Base-by-base conservation (phyloP, 164 flowering plant genomes). In the Akebia trifoliata region DNA sequence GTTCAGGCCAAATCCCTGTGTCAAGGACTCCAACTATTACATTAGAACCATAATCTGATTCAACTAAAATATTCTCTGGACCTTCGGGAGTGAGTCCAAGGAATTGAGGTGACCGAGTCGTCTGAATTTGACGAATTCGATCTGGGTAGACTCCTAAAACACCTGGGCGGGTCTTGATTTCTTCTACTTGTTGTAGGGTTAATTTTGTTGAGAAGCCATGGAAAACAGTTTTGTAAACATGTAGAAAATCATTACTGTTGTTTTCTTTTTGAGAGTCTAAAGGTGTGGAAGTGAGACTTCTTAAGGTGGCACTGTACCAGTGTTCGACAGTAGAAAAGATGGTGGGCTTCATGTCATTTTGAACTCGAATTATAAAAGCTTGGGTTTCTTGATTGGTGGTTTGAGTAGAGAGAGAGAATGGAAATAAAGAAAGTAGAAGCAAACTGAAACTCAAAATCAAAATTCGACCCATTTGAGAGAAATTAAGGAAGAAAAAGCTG, bases 1-100 rank as follows among this genome's bases (percentile, higher is more conserved):
- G 28, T 42, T 80, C 84, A 0, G 89, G 89, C 72, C 76, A 76
- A 17, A 83, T 76, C 0, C 89, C 86, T 8, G 85, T 69, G 49
- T 83, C 88, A 8, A 83, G 48, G 0, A 83, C 46, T 6, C 83
- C 88, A 42, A 83, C 72, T 1, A 81, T 47, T 20, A 76, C 70
- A 31, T 78, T 51, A 0, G 84, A 68, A 2, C 87, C 87, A 4
- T 59, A 71, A 52, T 80, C 68, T 0, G 84, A 78, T 18, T 66
- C 73, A n/a, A n/a, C n/a, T n/a, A n/a, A n/a, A n/a, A n/a, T n/a
- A n/a, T n/a, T n/a, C n/a, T 24, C 3, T 47, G n/a, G n/a, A n/a
- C n/a, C 29, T 0, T 26, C 11, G 8, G 24, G 17, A 6, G 50
- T 9, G 4, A 78, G 68, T 7, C 87, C 87, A 0, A 82, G 72